Evolutionary conservation across 2,329 filamentous ascomycete species (phyloP), one percentile per base, ranked within the genome.

Genomic region (Xylaria hypoxylon): DNA sequence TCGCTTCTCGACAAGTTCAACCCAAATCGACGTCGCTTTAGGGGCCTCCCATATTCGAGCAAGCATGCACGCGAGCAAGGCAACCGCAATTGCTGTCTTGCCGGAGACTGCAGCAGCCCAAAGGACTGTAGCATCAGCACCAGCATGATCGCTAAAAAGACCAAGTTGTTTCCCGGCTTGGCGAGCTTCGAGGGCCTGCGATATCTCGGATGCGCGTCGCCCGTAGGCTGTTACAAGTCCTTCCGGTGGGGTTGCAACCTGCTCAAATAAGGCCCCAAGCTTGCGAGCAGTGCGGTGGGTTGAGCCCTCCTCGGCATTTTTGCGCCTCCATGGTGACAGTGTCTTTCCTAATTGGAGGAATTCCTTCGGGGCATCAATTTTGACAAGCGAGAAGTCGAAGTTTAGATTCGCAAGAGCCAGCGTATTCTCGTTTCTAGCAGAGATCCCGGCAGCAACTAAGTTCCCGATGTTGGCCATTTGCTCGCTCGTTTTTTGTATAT

Each of bases 51-150:
- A 72, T 2, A 67, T 63, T 15, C 65, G 53, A 4, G 70, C 69
- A 7, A 72, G 62, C 10, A 72, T 59, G n/a, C 70, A 72, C 24
- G 70, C 70, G 7, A 72, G 61, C 0, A 72, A 19, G 7, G 19
- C 19, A 52, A 48, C 65, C 58, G 6, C 45, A 53, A 72, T 53
- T 6, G 70, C 68, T 31, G 47, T 10, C 38, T 59, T 22, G 8
- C 66, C 64, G 6, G 70, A 72, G 6, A 65, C 68, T 2, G 70
- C 70, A 0, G 68, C 68, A 7, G 70, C 70, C 70, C 70, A 72
- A 15, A 72, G 11, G 1, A 56, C 53, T 2, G 68, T 72, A 5
- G 59, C 65, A 52, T 72, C 70, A 45, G 47, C 56, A 4, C 70
- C 70, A 19, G 50, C 33, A 24, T 53, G 33, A 19, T 38, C 50